Evolutionary conservation across 306 rosid species (phyloP), one percentile per base, ranked within the genome.

Genomic region (Psophocarpus tetragonolobus): DNA sequence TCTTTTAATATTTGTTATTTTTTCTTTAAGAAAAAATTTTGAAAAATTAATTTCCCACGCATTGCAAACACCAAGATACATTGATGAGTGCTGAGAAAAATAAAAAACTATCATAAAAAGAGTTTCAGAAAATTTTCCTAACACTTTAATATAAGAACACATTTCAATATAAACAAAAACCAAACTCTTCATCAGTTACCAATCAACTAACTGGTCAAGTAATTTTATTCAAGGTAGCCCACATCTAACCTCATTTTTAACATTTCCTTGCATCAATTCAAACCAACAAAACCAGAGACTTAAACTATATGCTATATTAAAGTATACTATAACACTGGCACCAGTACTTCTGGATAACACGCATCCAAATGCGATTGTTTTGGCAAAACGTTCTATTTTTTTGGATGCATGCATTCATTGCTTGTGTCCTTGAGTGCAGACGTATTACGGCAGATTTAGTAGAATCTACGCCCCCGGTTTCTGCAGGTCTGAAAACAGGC

Each of bases 371-470:
- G 84, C 83, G 89, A 83, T 33, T 81, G 84, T 92, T 91, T 8
- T 24, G 85, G 80, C 96, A 88, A 77, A 77, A 86, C 24, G 89
- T 85, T 53, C 85, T 84, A 87, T 90, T 96, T 86, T 88, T 92
- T 17, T 74, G 5, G 20, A 96, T 85, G 73, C 82, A 87, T 32
- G 90, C 91, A 69, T 83, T 86, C 91, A 84, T 86, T 35, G 99
- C 99, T 78, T 91, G 86, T 11, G 65, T 83, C 80, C 83, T 85
- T 5, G 93, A 85, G 3, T 38, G 85, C 77, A 84, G 90, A 23
- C 81, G 84, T 30, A 91, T 86, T 0, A 86, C 85, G 0, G 88
- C 98, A 87, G 85, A 23, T 79, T 60, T 92, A 30, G 38, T 4
- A 33, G 91, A 79, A 0, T 80, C 91, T 65, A 11, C 44, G 36